Conservation (phyloP, 257 asterid genomes). For the Gentiana macrophylla region DNA sequence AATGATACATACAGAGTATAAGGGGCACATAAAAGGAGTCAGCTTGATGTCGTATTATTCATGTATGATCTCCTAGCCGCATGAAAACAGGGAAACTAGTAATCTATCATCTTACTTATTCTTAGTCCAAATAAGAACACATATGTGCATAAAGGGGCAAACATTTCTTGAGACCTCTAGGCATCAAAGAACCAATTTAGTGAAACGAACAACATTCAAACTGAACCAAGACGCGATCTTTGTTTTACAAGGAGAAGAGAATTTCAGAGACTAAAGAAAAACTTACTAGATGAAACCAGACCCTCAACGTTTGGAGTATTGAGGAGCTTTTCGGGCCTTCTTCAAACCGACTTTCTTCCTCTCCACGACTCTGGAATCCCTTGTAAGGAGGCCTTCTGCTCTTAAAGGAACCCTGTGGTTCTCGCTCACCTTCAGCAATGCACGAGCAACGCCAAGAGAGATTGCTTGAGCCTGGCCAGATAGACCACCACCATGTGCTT, state of each 20-base stretch:
- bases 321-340: conserved; percentile 97
- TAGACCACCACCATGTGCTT: conserved; percentile 94
- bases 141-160: too few species aligned
- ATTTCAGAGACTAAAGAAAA: neutral
- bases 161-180: too few species aligned
- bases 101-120: too few species aligned
- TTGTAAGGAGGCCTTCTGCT: conserved; percentile 83
- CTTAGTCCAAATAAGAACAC: too few species aligned
- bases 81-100: too few species aligned
- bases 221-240: too few species aligned
- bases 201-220: too few species aligned
- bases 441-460: conserved; percentile 91
- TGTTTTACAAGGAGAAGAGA: neutral
- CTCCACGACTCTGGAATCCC: conserved; percentile 90
- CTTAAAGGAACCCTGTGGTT: conserved; percentile 72
- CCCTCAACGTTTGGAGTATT: conserved; percentile 91
- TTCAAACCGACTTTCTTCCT: conserved; percentile 86
- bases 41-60: too few species aligned
- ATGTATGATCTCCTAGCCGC: too few species aligned
- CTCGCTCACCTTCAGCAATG: conserved; percentile 77
- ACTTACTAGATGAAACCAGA: conserved; percentile 1
- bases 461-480: conserved; percentile 97
- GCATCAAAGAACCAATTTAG: too few species aligned
- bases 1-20: too few species aligned
- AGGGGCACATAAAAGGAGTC: too few species aligned